Evolutionary conservation across 2,329 filamentous ascomycete species (phyloP).

Genomic region (Pseudopithomyces chartarum): DNA sequence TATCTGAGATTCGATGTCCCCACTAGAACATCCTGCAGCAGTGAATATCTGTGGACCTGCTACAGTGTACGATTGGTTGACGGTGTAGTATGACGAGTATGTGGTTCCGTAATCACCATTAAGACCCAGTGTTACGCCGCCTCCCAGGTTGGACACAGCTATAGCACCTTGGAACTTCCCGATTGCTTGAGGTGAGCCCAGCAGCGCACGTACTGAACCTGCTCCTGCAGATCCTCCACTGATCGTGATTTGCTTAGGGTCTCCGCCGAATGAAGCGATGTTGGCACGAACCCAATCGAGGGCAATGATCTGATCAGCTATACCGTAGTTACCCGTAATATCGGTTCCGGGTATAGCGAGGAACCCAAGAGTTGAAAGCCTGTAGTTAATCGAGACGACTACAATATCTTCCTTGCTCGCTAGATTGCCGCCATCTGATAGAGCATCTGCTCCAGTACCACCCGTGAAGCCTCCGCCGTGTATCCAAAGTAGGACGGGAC

Average conservation of each 20-base stretch:
- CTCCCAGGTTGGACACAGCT: conserved; percentile 59
- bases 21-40: conserved; percentile 58
- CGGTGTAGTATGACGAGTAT: conserved; percentile 64
- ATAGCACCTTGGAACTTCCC: conserved; percentile 55
- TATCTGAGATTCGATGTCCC: conserved; percentile 53
- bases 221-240: conserved; percentile 59
- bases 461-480: conserved; percentile 63
- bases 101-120: conserved; percentile 62
- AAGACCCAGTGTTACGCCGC: conserved; percentile 61
- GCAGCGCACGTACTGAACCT: conserved; percentile 60
- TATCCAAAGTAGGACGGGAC: conserved; percentile 58
- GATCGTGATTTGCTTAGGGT: conserved; percentile 53
- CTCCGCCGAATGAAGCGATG: conserved; percentile 54
- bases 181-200: conserved; percentile 56
- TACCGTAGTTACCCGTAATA: conserved; percentile 60
- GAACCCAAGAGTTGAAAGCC: conserved; percentile 63
- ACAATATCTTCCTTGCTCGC: conserved; percentile 64
- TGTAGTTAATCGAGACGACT: conserved; percentile 65
- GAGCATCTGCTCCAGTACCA: conserved; percentile 46
- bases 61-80: conserved; percentile 56
- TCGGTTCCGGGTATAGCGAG: conserved; percentile 61
- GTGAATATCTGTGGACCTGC: conserved; percentile 58
- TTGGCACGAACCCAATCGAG: conserved; percentile 55
- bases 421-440: conserved; percentile 60
- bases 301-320: conserved; percentile 58